Conservation (phyloP, 2,329 filamentous ascomycete species). For the Microthyrium microscopicum region DNA sequence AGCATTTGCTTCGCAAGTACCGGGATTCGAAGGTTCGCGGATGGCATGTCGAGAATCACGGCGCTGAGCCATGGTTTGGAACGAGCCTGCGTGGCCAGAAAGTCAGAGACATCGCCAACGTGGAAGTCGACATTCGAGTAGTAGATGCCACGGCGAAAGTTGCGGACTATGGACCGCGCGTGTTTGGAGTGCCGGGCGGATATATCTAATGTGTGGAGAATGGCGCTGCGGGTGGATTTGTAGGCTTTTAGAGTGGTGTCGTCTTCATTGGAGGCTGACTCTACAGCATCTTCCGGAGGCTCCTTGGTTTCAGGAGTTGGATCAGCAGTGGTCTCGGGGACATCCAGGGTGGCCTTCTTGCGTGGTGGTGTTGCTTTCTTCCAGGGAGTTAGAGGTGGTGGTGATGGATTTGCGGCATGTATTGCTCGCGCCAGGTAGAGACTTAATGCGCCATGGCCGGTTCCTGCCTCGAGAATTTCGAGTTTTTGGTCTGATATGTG, state of each 20-base stretch:
- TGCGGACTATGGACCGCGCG: slow-evolving; percentile 46
- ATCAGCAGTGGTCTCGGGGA: too few species aligned
- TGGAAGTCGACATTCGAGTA: slow-evolving; percentile 57
- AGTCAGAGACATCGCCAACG: slow-evolving; percentile 27
- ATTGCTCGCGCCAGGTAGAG: slow-evolving; percentile 60
- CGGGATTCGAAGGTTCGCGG: slow-evolving; percentile 35
- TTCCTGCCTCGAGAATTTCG: slow-evolving; percentile 71
- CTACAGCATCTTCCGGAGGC: background rate
- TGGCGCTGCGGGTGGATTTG: slow-evolving; percentile 37
- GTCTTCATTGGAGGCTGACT: slow-evolving; percentile 12
- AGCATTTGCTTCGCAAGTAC: slow-evolving; percentile 41
- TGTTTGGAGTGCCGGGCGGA: slow-evolving; percentile 44
- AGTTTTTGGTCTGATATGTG: slow-evolving; percentile 19
- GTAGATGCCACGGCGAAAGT: slow-evolving; percentile 57
- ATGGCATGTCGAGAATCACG: slow-evolving; percentile 58
- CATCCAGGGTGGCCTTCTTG: too few species aligned
- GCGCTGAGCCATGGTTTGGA: slow-evolving; percentile 42
- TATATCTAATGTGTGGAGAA: slow-evolving; percentile 62
- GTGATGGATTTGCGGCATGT: slow-evolving; percentile 50
- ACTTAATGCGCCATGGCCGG: slow-evolving; percentile 67
- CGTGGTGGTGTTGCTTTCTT: too few species aligned
- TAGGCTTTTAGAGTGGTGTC: slow-evolving; percentile 20
- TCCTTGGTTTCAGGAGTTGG: background rate
- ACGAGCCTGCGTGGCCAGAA: background rate
- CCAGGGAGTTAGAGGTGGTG: slow-evolving; percentile 27